Percentiles rank a stretch among this genome's conserved stretches.
These are phyloP conservation scores for Nitzschia sp. DNA, from an alignment of 108 stramenopile genomes.

Conservation along the genomic window DNA sequence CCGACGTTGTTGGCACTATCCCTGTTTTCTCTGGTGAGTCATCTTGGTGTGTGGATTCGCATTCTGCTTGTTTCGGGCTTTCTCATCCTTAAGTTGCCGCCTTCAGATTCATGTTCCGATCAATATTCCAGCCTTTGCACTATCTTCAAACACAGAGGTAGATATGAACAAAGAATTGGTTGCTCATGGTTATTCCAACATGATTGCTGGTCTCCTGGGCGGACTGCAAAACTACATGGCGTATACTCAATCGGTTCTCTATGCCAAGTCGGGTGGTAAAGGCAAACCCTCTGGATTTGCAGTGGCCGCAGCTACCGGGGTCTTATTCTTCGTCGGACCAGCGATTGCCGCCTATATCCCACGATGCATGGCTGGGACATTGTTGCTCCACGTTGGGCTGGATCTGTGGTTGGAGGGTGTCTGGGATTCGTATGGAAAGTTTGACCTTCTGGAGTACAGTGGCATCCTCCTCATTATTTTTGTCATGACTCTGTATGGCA, in stretches of 20 bases:
- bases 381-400: slow-evolving; percentile 80
- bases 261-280: slow-evolving; percentile 72
- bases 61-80: not conserved
- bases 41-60: not conserved
- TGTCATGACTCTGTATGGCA: slow-evolving; percentile 70
- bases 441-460: slow-evolving; percentile 61
- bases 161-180: slow-evolving; percentile 83
- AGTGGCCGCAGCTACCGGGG: slow-evolving; percentile 33
- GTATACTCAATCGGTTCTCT: slow-evolving; percentile 67
- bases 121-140: slow-evolving; percentile 84
- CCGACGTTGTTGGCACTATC: slow-evolving; percentile 66
- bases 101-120: slow-evolving; percentile 74
- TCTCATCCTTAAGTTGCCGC: not conserved
- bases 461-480: slow-evolving; percentile 61
- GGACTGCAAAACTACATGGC: slow-evolving; percentile 81
- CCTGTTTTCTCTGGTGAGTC: slow-evolving; percentile 54
- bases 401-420: slow-evolving; percentile 84
- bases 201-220: slow-evolving; percentile 58
- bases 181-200: slow-evolving; percentile 79
- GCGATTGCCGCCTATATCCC: slow-evolving; percentile 67
- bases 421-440: slow-evolving; percentile 65
- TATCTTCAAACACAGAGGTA: slow-evolving; percentile 57
- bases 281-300: slow-evolving; percentile 48
- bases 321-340: slow-evolving; percentile 74
- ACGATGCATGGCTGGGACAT: slow-evolving; percentile 83